These are phyloP conservation scores for Geranium incanum DNA, from an alignment of 441 rosid species.

Conservation along the genomic window DNA sequence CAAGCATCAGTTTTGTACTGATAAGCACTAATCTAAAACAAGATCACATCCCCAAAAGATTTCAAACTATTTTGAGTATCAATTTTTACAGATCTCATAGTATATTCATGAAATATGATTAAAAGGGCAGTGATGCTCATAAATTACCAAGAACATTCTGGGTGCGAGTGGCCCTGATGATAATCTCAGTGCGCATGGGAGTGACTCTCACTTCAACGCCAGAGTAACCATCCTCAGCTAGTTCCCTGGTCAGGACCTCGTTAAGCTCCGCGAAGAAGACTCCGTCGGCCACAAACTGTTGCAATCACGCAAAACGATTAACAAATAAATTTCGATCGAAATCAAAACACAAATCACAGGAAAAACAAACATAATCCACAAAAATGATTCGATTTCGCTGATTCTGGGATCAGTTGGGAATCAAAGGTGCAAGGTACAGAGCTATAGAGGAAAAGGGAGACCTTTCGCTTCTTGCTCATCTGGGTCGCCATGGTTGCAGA, in stretches of 20 bases:
- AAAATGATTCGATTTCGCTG: neutral
- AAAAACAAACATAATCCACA: neutral
- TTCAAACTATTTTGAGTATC: no score
- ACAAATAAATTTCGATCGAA: neutral
- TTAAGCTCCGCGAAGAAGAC: conserved; percentile 24
- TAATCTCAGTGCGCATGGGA: conserved; percentile 9
- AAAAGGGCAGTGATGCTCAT: neutral
- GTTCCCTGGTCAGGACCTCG: conserved; percentile 23
- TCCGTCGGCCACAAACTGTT: conserved; percentile 25
- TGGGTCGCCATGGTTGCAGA: no score
- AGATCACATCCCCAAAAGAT: no score
- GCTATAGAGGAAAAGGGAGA: neutral
- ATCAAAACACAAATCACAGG: neutral
- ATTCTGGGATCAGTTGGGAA: neutral
- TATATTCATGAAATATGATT: neutral
- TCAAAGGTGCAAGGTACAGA: neutral
- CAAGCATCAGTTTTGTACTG: no score
- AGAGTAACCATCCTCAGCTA: conserved; percentile 23
- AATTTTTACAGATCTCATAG: no score
- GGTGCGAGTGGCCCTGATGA: conserved; percentile 9
- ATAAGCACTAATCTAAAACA: no score
- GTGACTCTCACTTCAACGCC: conserved; percentile 6
- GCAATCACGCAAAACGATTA: neutral
- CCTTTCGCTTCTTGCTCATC: no score
- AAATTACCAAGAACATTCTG: conserved; percentile 19